Conservation (phyloP, 257 asterid species). For the Lantana camara region DNA sequence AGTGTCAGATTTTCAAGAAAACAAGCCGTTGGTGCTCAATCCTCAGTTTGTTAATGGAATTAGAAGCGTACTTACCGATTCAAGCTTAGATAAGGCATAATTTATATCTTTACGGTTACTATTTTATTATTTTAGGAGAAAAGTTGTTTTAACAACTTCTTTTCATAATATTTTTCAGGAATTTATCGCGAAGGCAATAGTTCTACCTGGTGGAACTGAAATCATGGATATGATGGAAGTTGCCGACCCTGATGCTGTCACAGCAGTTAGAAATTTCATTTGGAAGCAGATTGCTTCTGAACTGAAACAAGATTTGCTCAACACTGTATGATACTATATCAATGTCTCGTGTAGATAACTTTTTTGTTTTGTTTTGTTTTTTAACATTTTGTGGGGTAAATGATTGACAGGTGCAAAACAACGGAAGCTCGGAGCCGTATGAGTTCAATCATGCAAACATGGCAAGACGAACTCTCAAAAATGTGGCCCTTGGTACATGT, state of each 20-base stretch:
- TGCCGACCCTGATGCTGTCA: constrained; percentile 94
- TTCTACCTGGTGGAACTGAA: constrained; percentile 81
- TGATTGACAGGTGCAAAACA: constrained; percentile 45
- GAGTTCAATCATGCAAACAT: constrained; percentile 62
- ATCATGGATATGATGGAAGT: constrained; percentile 86
- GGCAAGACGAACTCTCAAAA: constrained; percentile 78
- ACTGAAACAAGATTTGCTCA: constrained; percentile 57
- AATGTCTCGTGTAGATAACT: not conserved
- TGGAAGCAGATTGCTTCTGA: constrained; percentile 75
- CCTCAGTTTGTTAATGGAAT: constrained; percentile 70
- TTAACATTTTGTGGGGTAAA: constrained; percentile 6
- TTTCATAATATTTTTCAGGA: constrained; percentile 47
- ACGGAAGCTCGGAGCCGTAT: constrained; percentile 60
- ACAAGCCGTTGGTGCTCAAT: constrained; percentile 65
- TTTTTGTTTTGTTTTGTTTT: not conserved
- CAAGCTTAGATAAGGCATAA: constrained; percentile 72
- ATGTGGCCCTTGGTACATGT: constrained; percentile 60
- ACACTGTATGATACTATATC: constrained; percentile 43
- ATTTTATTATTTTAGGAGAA: not conserved
- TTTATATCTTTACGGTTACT: not conserved
- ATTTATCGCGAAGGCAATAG: constrained; percentile 80
- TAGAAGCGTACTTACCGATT: constrained; percentile 57
- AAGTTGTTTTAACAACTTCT: constrained; percentile 6
- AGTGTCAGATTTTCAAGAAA: constrained; percentile 71
- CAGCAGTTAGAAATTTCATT: constrained; percentile 68